Evolutionary conservation across 495 filamentous ascomycete genomes (phyloP), one percentile per base, ranked within the genome.

Genomic region (Podospora pseudopauciseta): DNA sequence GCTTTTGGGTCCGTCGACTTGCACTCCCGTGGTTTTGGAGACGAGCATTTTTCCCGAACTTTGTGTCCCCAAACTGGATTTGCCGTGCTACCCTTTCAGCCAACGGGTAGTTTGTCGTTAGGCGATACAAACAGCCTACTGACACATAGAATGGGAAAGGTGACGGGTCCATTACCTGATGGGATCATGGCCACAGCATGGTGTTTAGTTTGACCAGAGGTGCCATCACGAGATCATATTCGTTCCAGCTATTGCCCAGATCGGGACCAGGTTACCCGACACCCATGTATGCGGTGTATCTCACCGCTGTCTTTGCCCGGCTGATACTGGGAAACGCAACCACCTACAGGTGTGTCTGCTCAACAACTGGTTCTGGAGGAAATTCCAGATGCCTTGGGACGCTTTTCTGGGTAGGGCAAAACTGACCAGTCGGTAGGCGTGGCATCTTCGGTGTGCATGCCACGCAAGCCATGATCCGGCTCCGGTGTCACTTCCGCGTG

Each of bases 381-480:
- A 49, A 49, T 49, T 49, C 39, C 39, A 49, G 39, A 49, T 49
- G 39, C 55, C 55, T 26, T 58, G 55, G 23, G 23, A 15, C 39
- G 6, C 55, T 58, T 26, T 58, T 19, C 55, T 18, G n/a, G 7
- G 39, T 49, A 49, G 15, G 39, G 39, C 61, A 57, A 57, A 64
- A 64, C 60, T 68, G 66, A 19, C 54, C 66, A 23, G 20, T 32
- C 55, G 55, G 55, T n/a, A 26, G 55, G 4, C n/a, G 55, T 58
- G 39, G 39, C 55, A 18, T 58, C 55, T 19, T 23, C 55, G 55
- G 55, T n/a, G 7, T 60, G 54, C 57, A 60, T 65, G 63, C 67
- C 67, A 68, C 63, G 67, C 67, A 62, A 60, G 15, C 39, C 67
- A 32, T 49, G 39, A 16, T 49, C 56, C 32, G 62, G 59, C 4